phyloP scores from a whole-genome alignment of 331 rosid genomes.

The Quercus lobata region DNA sequence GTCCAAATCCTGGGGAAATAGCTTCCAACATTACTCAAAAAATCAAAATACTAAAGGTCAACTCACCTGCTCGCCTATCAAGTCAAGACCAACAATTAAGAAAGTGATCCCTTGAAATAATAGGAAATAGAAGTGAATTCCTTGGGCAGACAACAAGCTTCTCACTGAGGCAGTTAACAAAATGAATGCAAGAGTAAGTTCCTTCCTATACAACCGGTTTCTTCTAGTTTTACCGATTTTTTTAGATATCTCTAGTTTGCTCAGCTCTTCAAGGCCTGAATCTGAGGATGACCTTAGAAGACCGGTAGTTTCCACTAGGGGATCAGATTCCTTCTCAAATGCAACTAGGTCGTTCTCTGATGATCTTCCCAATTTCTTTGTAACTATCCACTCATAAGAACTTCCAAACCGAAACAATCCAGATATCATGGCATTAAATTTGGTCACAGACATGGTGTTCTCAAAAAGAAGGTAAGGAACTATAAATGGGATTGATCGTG shows the following conservation, averaged over 20 bases:
- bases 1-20: background rate
- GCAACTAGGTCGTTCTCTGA: conserved; percentile 86
- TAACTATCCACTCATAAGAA: conserved; percentile 97
- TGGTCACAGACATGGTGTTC: conserved; percentile 97
- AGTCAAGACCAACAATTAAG: conserved; percentile 91
- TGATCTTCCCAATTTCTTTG: conserved; percentile 93
- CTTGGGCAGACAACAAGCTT: conserved; percentile 96
- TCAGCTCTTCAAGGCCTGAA: conserved; percentile 77
- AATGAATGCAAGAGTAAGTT: conserved; percentile 86
- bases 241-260: conserved; percentile 65
- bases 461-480: conserved; percentile 95
- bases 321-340: conserved; percentile 61
- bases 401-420: conserved; percentile 88
- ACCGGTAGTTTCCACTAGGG: conserved; percentile 43
- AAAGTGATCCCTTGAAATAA: conserved; percentile 94
- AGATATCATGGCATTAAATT: conserved; percentile 97
- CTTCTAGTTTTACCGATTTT: conserved; percentile 55
- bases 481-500: conserved; percentile 81
- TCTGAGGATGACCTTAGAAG: conserved; percentile 82
- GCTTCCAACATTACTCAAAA: conserved; percentile 20
- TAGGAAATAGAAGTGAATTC: conserved; percentile 96
- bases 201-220: conserved; percentile 87
- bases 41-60: conserved; percentile 25
- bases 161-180: conserved; percentile 83
- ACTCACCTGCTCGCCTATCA: conserved; percentile 98